A percentile compares a stretch with the other conserved stretches of the same genome.
phyloP scores from a whole-genome alignment of 164 flowering plant species.

The Kalanchoe fedtschenkoi region DNA sequence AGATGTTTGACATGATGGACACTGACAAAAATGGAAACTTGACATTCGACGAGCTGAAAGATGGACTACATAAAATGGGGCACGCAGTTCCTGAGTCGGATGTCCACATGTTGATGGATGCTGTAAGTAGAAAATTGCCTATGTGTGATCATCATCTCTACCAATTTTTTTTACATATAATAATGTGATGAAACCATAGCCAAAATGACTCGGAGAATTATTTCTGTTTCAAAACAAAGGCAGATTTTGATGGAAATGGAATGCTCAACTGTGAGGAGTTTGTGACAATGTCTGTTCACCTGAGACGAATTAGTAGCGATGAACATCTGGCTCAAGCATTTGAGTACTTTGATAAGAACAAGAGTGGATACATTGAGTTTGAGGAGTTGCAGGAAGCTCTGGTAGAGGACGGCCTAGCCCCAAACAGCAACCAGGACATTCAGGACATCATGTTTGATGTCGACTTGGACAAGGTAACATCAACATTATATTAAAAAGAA shows the following conservation, averaged over 20 bases:
- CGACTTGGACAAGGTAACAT: too few relatives aligned
- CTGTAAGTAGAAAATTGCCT: constrained; percentile 30
- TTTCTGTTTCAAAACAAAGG: not conserved
- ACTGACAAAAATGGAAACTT: constrained; percentile 17
- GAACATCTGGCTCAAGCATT: too few relatives aligned
- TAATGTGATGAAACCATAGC: too few relatives aligned
- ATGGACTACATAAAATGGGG: constrained; percentile 18
- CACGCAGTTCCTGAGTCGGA: constrained; percentile 25
- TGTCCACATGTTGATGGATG: constrained; percentile 55
- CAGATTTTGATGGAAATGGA: constrained; percentile 6
- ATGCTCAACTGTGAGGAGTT: not conserved
- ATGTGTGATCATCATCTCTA: too few relatives aligned
- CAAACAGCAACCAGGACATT: too few relatives aligned
- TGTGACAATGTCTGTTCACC: constrained; percentile 4
- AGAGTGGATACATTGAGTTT: too few relatives aligned
- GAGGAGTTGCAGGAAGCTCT: too few relatives aligned
- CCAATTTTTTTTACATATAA: too few relatives aligned
- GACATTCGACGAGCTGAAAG: constrained; percentile 15
- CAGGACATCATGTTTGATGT: too few relatives aligned
- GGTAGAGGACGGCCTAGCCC: too few relatives aligned
- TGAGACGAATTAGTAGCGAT: constrained; percentile 2
- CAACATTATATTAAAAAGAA: too few relatives aligned
- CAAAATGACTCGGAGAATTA: not conserved
- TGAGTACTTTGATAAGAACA: too few relatives aligned
- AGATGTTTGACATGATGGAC: constrained; percentile 15